These are phyloP conservation scores for Acanthamoeba royreba DNA, from an alignment of 208 protist genomes.

Conservation along the genomic window DNA sequence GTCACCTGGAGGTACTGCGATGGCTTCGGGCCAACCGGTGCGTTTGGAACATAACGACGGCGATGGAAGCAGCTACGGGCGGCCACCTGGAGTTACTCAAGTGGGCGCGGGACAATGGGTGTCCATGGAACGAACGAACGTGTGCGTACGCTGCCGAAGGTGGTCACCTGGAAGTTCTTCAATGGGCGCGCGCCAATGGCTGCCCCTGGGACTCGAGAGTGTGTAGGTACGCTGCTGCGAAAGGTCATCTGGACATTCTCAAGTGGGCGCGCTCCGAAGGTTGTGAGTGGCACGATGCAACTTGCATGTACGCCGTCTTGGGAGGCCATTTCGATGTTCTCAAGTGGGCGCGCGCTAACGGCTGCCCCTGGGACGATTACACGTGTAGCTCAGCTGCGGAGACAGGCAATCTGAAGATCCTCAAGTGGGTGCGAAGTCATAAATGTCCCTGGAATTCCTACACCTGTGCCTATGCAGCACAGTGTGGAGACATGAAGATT, in stretches of 20 bases:
- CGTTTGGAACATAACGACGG: not conserved
- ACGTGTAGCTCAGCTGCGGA: too few relatives aligned
- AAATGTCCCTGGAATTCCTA: too few relatives aligned
- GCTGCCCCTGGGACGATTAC: too few relatives aligned
- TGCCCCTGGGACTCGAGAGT: not conserved
- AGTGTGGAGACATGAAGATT: too few relatives aligned
- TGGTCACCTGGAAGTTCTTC: not conserved
- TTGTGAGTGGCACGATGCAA: too few relatives aligned
- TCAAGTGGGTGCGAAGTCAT: too few relatives aligned
- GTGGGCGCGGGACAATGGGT: not conserved
- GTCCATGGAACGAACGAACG: not conserved
- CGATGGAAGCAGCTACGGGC: not conserved
- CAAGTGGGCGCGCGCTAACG: too few relatives aligned
- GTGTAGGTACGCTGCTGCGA: not conserved
- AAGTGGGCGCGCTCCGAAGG: too few relatives aligned
- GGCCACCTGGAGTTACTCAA: not conserved
- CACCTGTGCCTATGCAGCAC: too few relatives aligned
- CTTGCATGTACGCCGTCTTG: too few relatives aligned
- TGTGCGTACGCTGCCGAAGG: not conserved
- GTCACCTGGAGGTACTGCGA: not conserved
- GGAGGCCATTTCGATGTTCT: too few relatives aligned
- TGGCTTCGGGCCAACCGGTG: not conserved
- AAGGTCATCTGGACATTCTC: not conserved
- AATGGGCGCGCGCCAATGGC: not conserved
- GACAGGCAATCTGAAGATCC: too few relatives aligned